Base-by-base conservation (phyloP, 495 filamentous ascomycete genomes). In the Hyaloscypha variabilis region DNA sequence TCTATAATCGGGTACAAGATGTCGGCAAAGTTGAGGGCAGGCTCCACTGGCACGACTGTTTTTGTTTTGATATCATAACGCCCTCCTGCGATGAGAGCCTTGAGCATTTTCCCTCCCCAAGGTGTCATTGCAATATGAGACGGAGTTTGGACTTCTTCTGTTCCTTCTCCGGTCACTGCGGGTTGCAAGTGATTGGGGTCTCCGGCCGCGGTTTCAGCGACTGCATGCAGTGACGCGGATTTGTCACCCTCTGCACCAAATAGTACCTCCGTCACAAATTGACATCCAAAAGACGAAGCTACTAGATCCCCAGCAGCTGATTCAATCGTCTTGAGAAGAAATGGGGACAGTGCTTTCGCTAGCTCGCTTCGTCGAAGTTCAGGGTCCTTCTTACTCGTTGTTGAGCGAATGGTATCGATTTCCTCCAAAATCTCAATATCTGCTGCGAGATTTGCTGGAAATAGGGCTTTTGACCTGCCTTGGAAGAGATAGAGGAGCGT, bases 361-460 rank as follows among this genome's bases (percentile, higher is more conserved):
- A 98, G 80, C 71, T 97, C 96, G 64, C 86, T 82, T 56, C 88
- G 88, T 34, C 96, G 86, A 39, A 85, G 76, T 19, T 85, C 86
- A 2, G 91, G 81, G 63, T 96, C 91, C 75, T 99, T 99, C 79
- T 97, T 99, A 60, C 92, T 96, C 17, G 92, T 95, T 30, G 82
- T 85, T 66, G 86, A 84, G 31, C 93, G 87, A 65, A 92, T 85
- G 54, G 86, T 84, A 68, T 92, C 90, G 42, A 98, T 78, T 71
- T 94, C 89, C 63, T 84, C 77, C 28, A 97, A 77, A 13, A 93
- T 70, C 51, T 85, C 82, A 46, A 90, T 71, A 69, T 92, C 89
- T 17, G 76, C 71, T 2, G 87, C 79, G 64, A 86, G 80, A 56
- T 78, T 79, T 5, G 78, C 64, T 5, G 84, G 83, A 51, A 97